phyloP scores from a whole-genome alignment of 352 stramenopile genomes.

The Nothophytophthora sp. region DNA sequence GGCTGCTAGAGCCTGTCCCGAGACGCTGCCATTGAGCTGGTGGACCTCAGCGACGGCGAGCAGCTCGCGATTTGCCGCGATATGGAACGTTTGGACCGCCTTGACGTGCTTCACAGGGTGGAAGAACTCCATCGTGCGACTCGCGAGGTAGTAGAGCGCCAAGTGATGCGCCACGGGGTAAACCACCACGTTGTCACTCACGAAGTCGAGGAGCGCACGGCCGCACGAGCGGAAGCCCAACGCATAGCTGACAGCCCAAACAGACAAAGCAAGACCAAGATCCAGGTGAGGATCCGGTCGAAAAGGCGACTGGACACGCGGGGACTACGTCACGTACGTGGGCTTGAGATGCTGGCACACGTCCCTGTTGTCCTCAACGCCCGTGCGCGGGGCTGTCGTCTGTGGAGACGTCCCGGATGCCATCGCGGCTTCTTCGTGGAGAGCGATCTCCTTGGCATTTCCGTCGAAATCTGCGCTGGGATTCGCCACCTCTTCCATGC shows the following conservation, averaged over 20 bases:
- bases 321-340: conserved; percentile 23
- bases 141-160: conserved; percentile 61
- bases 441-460: not conserved
- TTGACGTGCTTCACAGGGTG: conserved; percentile 54
- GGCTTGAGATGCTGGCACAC: conserved; percentile 38
- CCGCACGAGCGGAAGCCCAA: conserved; percentile 44
- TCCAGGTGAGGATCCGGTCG: no score
- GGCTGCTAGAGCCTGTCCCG: not conserved
- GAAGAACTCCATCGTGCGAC: conserved; percentile 69
- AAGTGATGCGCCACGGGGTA: conserved; percentile 75
- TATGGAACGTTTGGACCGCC: conserved; percentile 61
- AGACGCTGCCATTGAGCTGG: conserved; percentile 9
- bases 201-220: conserved; percentile 54
- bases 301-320: no score
- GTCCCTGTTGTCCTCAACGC: conserved; percentile 35
- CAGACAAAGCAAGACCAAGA: no score
- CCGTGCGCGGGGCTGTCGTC: no score
- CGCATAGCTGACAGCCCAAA: conserved; percentile 60
- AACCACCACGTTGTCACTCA: conserved; percentile 53
- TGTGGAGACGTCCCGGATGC: no score
- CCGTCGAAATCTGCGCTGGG: no score
- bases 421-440: no score
- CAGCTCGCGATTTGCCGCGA: conserved; percentile 70
- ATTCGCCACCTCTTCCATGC: no score
- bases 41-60: conserved; percentile 67